Evolutionary conservation across 192 early-diverging fungal species (phyloP), one percentile per base, ranked within the genome.

Genomic region (Podila minutissima): DNA sequence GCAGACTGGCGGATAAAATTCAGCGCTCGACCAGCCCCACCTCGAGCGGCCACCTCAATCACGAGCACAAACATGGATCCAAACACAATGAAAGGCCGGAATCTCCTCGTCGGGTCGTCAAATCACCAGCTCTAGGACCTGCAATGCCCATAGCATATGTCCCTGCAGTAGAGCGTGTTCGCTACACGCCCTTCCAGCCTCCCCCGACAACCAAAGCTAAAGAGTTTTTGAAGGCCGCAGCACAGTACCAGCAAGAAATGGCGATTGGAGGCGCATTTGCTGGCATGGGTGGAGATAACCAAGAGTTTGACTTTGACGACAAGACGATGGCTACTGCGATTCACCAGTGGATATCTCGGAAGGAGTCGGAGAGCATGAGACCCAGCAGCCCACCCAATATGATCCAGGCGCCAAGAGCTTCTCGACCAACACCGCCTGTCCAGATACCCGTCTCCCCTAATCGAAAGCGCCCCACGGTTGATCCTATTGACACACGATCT

Each of bases 61-160:
- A 75, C 24, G 69, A 82, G 9, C 62, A 83, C 19, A 38, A 72
- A 46, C 72, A 69, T 35, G 73, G 71, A 55, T 67, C 75, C 8
- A 85, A 74, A 35, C 71, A 78, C 57, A 62, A 50, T 64, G 65
- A 76, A 12, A 59, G 72, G 5, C 13, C 66, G 17, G 59, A 61
- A 41, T 71, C 49, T 29, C 64, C 71, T 37, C 72, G 76, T 38
- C 68, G 75, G 15, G 59, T 83, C 28, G 35, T 69, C 2, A 85
- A 85, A 69, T 82, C 79, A 5, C 81, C 79, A 0, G 69, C 81
- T 37, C 37, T 85, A 15, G 84, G 79, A 38, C 84, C 84, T 31
- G 84, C 84, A 19, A 41, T 71, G 33, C 84, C 84, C 3, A 72
- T 83, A n/a, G 84, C 81, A 1, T 85, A 85, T 59, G 82, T 85